Base-by-base conservation (phyloP, 345 rosid species). In the Arabis alpina region DNA sequence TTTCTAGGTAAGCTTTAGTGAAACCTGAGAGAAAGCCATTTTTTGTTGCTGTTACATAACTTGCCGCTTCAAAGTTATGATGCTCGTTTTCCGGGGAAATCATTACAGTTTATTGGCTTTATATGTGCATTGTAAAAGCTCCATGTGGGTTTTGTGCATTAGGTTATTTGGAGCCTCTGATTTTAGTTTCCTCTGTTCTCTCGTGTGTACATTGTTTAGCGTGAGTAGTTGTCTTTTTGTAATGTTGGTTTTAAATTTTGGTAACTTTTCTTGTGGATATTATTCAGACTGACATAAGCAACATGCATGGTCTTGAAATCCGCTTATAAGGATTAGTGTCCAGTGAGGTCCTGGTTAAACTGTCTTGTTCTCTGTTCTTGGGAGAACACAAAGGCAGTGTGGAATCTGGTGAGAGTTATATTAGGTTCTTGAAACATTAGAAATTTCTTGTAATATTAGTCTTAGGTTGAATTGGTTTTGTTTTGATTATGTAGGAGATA, bases 231-330 rank as follows among this genome's bases (percentile, higher is more conserved):
- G 56, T 48, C 40, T 71, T 13, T 44, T 8, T 62, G 63, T 63
- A 36, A 45, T 44, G 19, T 54, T 42, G 32, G 7, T 53, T 53
- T 5, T 23, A 60, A 8, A 51, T 5, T 5, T 11, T 70, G 19
- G 13, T 36, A 13, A n/a, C 16, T 28, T 19, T 19, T 65, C 54
- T 6, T 51, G 28, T 73, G 40, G n/a, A 10, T 49, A 10, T 2
- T 49, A 10, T 23, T 51, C 49, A 66, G 73, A 59, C 42, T 59
- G 62, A 51, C 37, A 16, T 32, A 25, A 32, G 68, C 15, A 11
- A 74, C 73, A 60, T 74, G 78, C 78, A 53, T 60, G 69, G 62
- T 61, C 73, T 67, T 61, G 37, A 44, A 64, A 23, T 48, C 59
- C 56, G 71, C 54, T 19, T 49, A 11, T 45, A 12, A 45, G 40